Evolutionary conservation across 2,329 filamentous ascomycete species (phyloP), one percentile per base, ranked within the genome.

Genomic region (Sclerotinia trifoliorum): DNA sequence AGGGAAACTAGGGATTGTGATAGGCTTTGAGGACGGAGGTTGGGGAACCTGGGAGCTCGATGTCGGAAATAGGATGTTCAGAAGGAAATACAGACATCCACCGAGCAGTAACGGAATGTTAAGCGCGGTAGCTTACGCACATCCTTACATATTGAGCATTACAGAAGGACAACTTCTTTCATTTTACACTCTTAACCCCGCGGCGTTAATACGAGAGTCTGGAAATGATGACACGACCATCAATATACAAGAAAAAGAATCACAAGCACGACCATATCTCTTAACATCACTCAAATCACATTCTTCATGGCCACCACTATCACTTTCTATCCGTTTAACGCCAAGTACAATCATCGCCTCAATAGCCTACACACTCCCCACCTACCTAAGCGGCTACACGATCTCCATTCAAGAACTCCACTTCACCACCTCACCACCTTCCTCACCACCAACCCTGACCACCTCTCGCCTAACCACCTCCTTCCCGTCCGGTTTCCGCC

Each of bases 361-460:
- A 0, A 91, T 97, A 69, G 94, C 92, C 1, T 97, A 96, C 77
- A 91, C 92, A 0, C 88, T 96, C 72, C 88, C 90, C 21, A 90
- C 91, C 2, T 87, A 88, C 73, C 83, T 89, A 3, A 88, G 88
- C 55, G 93, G 93, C 39, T 97, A 94, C 92, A 93, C 91, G 10
- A 85, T 97, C 21, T 94, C 93, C 2, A 86, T 98, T n/a, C 94
- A 98, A 78, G 94, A 97, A 78, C 51, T 48, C 15, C 63, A 66
- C 21, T 44, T 66, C 70, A 21, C 61, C 70, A 7, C 61, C 57
- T 29, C 69, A 5, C 66, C 65, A 13, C 39, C 26, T 21, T 35
- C 52, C 15, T 56, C 54, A 1, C 49, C 39, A 44, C 55, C 61
- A 17, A 52, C 48, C 35, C 17, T 64, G 10, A 68, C 46, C 21